Percentiles rank a stretch among this genome's conserved stretches.
Conservation (phyloP, 352 stramenopile species). For the Phytophthora pinifolia region DNA sequence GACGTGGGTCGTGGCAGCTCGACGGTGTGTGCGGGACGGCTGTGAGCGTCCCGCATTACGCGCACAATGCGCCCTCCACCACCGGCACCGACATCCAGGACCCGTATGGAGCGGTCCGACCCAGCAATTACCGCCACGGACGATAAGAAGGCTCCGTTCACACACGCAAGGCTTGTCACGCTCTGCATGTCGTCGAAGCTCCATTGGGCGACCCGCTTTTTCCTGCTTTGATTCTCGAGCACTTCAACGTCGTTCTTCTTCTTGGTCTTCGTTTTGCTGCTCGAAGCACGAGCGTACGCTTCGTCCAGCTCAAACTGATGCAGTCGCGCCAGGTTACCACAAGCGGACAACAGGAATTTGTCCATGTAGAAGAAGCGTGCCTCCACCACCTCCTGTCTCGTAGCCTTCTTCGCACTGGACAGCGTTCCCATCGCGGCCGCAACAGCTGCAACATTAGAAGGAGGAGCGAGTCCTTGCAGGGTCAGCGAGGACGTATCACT, state of each 20-base stretch:
- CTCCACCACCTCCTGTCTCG: slow-evolving; percentile 61
- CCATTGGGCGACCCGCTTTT: slow-evolving; percentile 70
- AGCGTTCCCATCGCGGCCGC: slow-evolving; percentile 29
- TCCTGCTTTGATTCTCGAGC: slow-evolving; percentile 61
- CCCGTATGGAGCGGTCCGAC: slow-evolving; percentile 73
- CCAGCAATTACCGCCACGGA: slow-evolving; percentile 68
- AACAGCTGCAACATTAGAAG: slow-evolving; percentile 32
- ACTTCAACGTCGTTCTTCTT: slow-evolving; percentile 39
- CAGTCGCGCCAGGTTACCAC: slow-evolving; percentile 60
- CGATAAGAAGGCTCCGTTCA: slow-evolving; percentile 85
- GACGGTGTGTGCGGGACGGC: slow-evolving; percentile 64
- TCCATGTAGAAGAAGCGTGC: slow-evolving; percentile 89
- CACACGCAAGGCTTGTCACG: slow-evolving; percentile 65
- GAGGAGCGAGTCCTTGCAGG: slow-evolving; percentile 41
- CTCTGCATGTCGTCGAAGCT: slow-evolving; percentile 62
- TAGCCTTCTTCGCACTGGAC: slow-evolving; percentile 48
- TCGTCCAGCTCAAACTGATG: slow-evolving; percentile 80
- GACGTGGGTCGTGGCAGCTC: slow-evolving; percentile 63
- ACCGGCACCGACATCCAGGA: slow-evolving; percentile 71
- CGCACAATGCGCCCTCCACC: slow-evolving; percentile 42
- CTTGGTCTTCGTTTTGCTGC: slow-evolving; percentile 25
- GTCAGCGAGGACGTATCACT: slow-evolving; percentile 64
- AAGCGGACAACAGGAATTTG: slow-evolving; percentile 79
- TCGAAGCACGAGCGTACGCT: slow-evolving; percentile 39
- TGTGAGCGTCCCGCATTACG: slow-evolving; percentile 64